These are phyloP conservation scores for Daedaleopsis nitida DNA, from an alignment of 768 basidiomycete species.

Conservation along the genomic window DNA sequence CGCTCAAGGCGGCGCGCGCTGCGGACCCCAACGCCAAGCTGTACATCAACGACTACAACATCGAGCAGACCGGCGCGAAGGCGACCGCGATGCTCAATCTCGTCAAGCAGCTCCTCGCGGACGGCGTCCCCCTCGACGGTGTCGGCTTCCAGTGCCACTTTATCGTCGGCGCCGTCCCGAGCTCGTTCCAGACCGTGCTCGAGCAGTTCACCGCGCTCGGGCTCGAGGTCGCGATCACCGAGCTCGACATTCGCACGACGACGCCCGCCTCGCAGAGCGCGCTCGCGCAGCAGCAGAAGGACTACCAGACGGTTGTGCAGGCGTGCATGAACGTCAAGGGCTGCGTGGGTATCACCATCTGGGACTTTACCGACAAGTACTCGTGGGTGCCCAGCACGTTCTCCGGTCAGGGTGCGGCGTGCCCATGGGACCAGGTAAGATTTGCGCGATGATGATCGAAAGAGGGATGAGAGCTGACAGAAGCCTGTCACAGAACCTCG, in stretches of 20 bases:
- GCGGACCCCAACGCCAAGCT: slow-evolving; percentile 60
- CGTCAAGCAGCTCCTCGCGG: slow-evolving; percentile 46
- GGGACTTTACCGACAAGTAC: slow-evolving; percentile 47
- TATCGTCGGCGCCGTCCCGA: slow-evolving; percentile 57
- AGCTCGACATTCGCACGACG: slow-evolving; percentile 65
- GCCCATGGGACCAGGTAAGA: slow-evolving; percentile 31
- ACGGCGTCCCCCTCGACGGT: slow-evolving; percentile 58
- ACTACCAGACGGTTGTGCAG: slow-evolving; percentile 57
- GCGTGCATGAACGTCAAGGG: slow-evolving; percentile 47
- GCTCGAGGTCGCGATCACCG: slow-evolving; percentile 69
- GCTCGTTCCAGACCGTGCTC: slow-evolving; percentile 47
- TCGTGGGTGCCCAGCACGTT: slow-evolving; percentile 38
- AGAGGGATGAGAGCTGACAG: neutral
- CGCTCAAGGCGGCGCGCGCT: slow-evolving; percentile 53
- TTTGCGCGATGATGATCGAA: neutral
- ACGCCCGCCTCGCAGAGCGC: slow-evolving; percentile 51
- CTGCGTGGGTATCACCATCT: slow-evolving; percentile 42
- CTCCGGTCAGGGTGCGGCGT: slow-evolving; percentile 37
- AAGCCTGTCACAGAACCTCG: slow-evolving; percentile 15
- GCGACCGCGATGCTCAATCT: slow-evolving; percentile 57
- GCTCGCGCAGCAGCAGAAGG: slow-evolving; percentile 55
- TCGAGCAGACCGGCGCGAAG: slow-evolving; percentile 46
- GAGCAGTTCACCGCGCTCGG: slow-evolving; percentile 58
- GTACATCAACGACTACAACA: slow-evolving; percentile 49
- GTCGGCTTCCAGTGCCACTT: slow-evolving; percentile 64